Evolutionary conservation across 106 monocot species (phyloP).

Genomic region (Platanthera zijinensis): DNA sequence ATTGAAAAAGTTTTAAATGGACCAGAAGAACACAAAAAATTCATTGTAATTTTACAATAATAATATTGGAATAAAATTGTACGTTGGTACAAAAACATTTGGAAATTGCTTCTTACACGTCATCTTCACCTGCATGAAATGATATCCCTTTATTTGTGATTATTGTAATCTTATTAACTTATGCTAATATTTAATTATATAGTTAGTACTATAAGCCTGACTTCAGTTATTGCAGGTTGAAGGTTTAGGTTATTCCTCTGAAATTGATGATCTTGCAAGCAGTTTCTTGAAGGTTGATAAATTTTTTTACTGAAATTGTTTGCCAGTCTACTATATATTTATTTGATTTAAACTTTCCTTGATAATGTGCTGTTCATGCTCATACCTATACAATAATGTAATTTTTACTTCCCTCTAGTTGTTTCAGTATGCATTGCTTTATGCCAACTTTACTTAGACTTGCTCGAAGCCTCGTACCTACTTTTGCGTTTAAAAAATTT

Average conservation of each 20-base stretch:
- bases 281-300: constrained; percentile 39
- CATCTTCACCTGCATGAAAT: not conserved
- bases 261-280: constrained; percentile 55
- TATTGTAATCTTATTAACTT: not conserved
- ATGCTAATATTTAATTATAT: not conserved
- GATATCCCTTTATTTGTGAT: not conserved
- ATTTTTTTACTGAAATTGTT: not conserved
- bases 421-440: not conserved
- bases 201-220: not conserved
- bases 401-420: too few relatives aligned
- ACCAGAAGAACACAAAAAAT: too few relatives aligned
- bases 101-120: not conserved
- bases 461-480: not conserved
- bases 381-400: not conserved
- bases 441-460: not conserved
- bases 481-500: not conserved
- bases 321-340: not conserved
- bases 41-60: too few relatives aligned
- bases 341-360: not conserved
- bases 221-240: constrained; percentile 20
- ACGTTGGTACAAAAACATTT: not conserved
- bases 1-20: too few relatives aligned
- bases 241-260: constrained; percentile 40
- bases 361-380: not conserved
- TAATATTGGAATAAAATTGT: too few relatives aligned